A percentile compares a stretch with the other conserved stretches of the same genome.
phyloP scores from a whole-genome alignment of 1,284 basidiomycete genomes.

The Ceratobasidium sp. region DNA sequence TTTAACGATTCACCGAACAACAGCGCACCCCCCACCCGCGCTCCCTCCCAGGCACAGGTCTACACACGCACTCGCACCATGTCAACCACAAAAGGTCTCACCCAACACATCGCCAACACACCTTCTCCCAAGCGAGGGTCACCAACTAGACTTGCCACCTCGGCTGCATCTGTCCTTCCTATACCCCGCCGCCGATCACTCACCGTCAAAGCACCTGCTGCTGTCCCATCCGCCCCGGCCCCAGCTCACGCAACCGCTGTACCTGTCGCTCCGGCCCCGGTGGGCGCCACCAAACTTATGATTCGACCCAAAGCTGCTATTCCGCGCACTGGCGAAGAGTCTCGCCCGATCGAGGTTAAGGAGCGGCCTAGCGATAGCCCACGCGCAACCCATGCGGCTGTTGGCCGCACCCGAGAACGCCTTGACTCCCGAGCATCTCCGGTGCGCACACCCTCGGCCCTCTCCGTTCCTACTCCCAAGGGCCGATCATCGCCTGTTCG shows the following conservation, averaged over 20 bases:
- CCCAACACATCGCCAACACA: conserved; percentile 3
- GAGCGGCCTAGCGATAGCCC: conserved; percentile 26
- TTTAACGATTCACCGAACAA: background rate
- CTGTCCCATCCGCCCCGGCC: conserved; percentile 1
- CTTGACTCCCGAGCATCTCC: conserved; percentile 17
- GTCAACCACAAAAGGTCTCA: conserved; percentile 6
- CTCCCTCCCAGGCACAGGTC: background rate
- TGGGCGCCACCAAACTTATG: conserved; percentile 20
- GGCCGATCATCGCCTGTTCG: conserved; percentile 28
- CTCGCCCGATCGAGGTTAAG: conserved; percentile 24
- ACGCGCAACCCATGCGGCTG: conserved; percentile 15
- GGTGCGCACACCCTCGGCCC: conserved; percentile 17
- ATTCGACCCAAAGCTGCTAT: conserved; percentile 26
- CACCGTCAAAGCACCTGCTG: conserved; percentile 20
- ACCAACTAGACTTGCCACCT: background rate
- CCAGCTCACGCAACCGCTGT: background rate
- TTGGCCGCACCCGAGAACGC: conserved; percentile 19
- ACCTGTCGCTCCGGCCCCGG: background rate
- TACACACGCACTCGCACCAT: conserved; percentile 17
- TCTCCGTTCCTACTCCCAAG: conserved; percentile 18
- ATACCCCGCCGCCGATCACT: conserved; percentile 25
- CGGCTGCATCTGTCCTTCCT: background rate
- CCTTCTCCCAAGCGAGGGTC: conserved; percentile 26
- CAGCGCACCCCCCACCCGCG: conserved; percentile 17
- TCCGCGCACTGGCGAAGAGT: conserved; percentile 7